These are phyloP conservation scores for Pugionium dolabratum DNA, from an alignment of 345 rosid genomes.

Conservation along the genomic window DNA sequence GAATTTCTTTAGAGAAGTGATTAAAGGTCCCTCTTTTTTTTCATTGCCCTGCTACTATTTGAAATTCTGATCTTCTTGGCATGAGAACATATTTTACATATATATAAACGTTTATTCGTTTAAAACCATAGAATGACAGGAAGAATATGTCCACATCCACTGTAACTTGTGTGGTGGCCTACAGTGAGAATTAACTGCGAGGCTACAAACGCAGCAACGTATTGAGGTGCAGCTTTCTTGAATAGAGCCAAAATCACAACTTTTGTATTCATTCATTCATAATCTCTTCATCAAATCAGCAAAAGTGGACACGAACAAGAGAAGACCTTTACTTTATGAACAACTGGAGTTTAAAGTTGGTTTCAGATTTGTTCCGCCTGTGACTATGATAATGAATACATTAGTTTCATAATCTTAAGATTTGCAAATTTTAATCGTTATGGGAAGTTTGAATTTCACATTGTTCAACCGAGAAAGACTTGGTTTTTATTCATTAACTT, in stretches of 20 bases:
- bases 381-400: neutral
- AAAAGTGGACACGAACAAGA: slow-evolving; percentile 18
- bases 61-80: neutral
- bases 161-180: slow-evolving; percentile 32
- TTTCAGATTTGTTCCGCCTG: slow-evolving; percentile 10
- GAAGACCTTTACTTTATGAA: slow-evolving; percentile 1
- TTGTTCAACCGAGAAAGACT: neutral
- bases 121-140: slow-evolving; percentile 21
- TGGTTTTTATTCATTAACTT: slow-evolving; percentile 2
- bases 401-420: slow-evolving; percentile 12
- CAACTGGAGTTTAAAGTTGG: slow-evolving; percentile 17
- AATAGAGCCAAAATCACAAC: slow-evolving; percentile 25
- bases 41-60: neutral
- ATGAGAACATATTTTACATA: slow-evolving; percentile 7
- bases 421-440: neutral
- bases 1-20: neutral
- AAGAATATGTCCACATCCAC: slow-evolving; percentile 20
- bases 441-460: neutral
- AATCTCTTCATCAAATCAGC: slow-evolving; percentile 10
- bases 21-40: neutral
- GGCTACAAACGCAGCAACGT: slow-evolving; percentile 38
- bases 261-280: slow-evolving; percentile 21
- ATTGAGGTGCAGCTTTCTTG: slow-evolving; percentile 31
- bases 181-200: slow-evolving; percentile 26
- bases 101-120: slow-evolving; percentile 13